Base-by-base conservation (phyloP, 148 eudicot species). In the Arbutus unedo region DNA sequence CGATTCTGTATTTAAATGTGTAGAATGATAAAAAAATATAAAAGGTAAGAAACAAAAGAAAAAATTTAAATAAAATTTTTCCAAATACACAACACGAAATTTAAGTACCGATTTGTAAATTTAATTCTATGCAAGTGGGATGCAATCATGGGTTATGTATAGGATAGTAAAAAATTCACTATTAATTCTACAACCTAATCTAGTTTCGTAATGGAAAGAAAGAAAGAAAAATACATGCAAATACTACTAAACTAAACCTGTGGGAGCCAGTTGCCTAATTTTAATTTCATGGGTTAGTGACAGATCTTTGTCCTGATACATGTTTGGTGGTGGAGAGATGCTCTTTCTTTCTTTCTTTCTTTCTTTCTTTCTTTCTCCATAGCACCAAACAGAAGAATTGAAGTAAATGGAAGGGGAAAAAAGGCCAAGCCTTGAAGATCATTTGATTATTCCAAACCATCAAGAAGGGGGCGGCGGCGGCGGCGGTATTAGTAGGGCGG, bases 201-300 rank as follows among this genome's bases (percentile, higher is more conserved):
- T 10, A n/a, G 54, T n/a, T n/a, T n/a, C 77, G 1, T 31, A 74
- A 10, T 74, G 54, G 1, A 31, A 31, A 31, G 38, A 31, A 1
- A 19, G 77, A 18, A 3, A 48, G 16, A 8, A 48, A 74, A 15
- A 45, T 4, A 48, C 14, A 74, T 74, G 54, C 21, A 2, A 14
- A 41, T 14, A 56, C 4, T 9, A 48, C 8, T 75, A 76, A 11
- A n/a, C 6, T 57, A 25, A 64, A 23, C n/a, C 11, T n/a, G 79
- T 76, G 79, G 79, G 79, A 51, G 23, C 79, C 79, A 76, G 59
- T 47, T n/a, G 43, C 13, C 2, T 51, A 5, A 31, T 11, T 66
- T 25, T 23, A 66, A 31, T 4, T 25, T 51, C 44, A 50, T 21
- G 23, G 8, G 14, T 50, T 11, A 23, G 18, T 25, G 59, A 76